A percentile compares a stretch with the other conserved stretches of the same genome.
These are phyloP conservation scores for Gracilariopsis chorda DNA, from an alignment of 23 red algal species.

Conservation along the genomic window DNA sequence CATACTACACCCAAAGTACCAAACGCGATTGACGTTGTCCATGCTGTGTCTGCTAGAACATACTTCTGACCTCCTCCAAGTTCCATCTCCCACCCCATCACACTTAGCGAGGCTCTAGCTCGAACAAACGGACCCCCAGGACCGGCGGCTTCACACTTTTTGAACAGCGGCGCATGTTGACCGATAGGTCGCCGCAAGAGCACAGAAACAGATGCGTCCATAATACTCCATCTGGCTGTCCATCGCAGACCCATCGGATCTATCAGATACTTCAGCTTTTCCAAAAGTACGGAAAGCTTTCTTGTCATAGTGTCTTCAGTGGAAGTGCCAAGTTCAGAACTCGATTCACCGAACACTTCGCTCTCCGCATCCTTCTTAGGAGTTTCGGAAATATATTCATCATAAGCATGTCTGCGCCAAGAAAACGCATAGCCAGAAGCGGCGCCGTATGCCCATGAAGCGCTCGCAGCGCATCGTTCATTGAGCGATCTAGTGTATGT, in stretches of 20 bases:
- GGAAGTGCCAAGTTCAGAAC: neutral
- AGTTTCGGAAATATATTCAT: slow-evolving; percentile 37
- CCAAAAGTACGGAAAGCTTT: neutral
- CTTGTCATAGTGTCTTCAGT: neutral
- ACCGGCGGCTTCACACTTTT: slow-evolving; percentile 43
- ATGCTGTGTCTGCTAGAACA: slow-evolving; percentile 43
- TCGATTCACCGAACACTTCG: neutral
- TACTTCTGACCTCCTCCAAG: slow-evolving; percentile 27
- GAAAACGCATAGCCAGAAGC: slow-evolving; percentile 41
- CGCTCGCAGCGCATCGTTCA: slow-evolving; percentile 55
- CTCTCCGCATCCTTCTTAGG: neutral
- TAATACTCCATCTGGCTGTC: slow-evolving; percentile 24
- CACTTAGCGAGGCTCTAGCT: slow-evolving; percentile 7
- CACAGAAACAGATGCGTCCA: slow-evolving; percentile 32
- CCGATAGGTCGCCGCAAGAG: slow-evolving; percentile 51
- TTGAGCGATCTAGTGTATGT: slow-evolving; percentile 25
- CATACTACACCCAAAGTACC: slow-evolving; percentile 50
- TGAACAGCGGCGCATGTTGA: slow-evolving; percentile 38
- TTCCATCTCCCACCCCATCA: slow-evolving; percentile 67
- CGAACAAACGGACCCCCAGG: slow-evolving; percentile 29
- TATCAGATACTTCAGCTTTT: slow-evolving; percentile 26
- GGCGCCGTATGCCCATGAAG: slow-evolving; percentile 55
- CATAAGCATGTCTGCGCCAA: slow-evolving; percentile 36
- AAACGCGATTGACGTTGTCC: slow-evolving; percentile 29
- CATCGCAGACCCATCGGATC: slow-evolving; percentile 36